Evolutionary conservation across 2,329 filamentous ascomycete genomes (phyloP).

Genomic region (Xylaria sp.): DNA sequence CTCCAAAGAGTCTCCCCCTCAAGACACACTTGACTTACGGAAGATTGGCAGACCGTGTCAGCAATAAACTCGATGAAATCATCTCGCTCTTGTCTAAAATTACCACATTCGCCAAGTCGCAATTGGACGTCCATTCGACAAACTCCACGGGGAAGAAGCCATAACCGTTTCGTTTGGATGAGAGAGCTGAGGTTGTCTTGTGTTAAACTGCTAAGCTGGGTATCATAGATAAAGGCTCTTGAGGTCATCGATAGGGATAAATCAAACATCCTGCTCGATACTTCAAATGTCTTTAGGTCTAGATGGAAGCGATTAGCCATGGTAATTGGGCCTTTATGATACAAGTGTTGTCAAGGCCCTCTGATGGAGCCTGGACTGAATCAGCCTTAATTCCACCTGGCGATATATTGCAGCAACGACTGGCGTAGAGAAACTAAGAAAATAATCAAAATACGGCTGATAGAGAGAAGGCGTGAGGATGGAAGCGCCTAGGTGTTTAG

Average conservation of each 20-base stretch:
- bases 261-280: conserved; percentile 37
- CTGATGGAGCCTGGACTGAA: background rate
- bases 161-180: conserved; percentile 44
- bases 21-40: conserved; percentile 38
- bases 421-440: background rate
- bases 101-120: conserved; percentile 29
- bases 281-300: conserved; percentile 43
- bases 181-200: conserved; percentile 38
- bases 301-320: conserved; percentile 43
- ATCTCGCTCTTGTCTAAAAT: conserved; percentile 16
- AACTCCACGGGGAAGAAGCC: conserved; percentile 46
- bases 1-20: background rate
- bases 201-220: conserved; percentile 27
- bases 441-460: background rate
- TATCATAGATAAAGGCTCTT: conserved; percentile 42
- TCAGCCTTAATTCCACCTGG: background rate
- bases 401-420: background rate
- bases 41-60: conserved; percentile 41
- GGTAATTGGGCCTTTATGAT: conserved; percentile 13
- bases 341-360: background rate
- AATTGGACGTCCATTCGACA: conserved; percentile 46
- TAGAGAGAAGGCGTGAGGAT: background rate
- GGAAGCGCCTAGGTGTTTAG: background rate
- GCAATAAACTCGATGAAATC: conserved; percentile 44
- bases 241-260: conserved; percentile 42